Conservation (phyloP, 768 basidiomycete genomes). For the Tylopilus balloui region DNA sequence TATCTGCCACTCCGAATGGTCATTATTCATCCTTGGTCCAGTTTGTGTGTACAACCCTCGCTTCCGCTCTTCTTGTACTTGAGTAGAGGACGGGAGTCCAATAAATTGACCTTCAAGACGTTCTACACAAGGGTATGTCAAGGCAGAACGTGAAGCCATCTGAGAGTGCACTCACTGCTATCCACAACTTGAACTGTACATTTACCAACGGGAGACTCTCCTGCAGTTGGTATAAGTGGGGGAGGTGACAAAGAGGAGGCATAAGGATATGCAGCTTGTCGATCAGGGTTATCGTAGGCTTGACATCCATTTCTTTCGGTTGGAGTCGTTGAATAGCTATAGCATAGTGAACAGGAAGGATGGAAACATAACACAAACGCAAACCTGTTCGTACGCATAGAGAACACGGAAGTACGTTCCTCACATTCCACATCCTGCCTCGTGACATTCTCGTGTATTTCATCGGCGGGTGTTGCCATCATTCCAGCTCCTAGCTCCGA, state of each 20-base stretch:
- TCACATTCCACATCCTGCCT: background rate
- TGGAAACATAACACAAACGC: background rate
- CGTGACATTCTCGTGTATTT: background rate
- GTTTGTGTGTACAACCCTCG: background rate
- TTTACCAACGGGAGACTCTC: background rate
- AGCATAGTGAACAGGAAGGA: background rate
- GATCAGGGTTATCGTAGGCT: background rate
- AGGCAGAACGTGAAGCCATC: too few species aligned
- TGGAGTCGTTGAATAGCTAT: background rate
- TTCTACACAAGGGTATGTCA: background rate
- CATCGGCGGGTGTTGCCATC: too few species aligned
- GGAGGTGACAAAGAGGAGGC: background rate
- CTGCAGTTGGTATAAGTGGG: background rate
- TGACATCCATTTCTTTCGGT: background rate
- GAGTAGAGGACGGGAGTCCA: background rate
- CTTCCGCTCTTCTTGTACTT: background rate
- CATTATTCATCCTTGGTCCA: background rate
- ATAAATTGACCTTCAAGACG: background rate
- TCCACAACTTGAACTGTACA: background rate
- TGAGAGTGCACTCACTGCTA: constrained; percentile 1
- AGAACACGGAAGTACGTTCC: background rate
- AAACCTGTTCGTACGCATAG: constrained; percentile 4
- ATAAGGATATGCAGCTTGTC: background rate
- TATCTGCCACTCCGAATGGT: background rate
- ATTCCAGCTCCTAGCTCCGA: background rate